phyloP scores from a whole-genome alignment of 345 rosid species.

The Euphorbia tirucalli region DNA sequence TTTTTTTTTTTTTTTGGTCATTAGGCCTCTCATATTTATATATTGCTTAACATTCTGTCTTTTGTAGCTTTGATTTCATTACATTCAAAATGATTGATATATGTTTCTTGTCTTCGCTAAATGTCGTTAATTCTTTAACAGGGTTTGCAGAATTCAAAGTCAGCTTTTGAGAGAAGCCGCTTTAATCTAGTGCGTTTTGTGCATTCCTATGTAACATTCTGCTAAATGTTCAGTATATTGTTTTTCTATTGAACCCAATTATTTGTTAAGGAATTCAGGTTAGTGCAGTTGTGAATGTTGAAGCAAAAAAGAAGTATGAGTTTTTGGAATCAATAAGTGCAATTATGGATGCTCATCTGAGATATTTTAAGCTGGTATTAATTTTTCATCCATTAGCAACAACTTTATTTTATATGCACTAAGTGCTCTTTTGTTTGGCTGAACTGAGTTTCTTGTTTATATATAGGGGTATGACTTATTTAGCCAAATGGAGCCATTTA shows the following conservation, averaged over 20 bases:
- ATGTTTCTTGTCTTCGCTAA: not conserved
- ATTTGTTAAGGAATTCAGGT: slow-evolving; percentile 78
- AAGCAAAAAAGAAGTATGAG: slow-evolving; percentile 83
- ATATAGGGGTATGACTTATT: slow-evolving; percentile 70
- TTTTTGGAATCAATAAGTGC: slow-evolving; percentile 89
- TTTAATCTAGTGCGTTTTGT: slow-evolving; percentile 69
- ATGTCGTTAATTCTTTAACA: slow-evolving; percentile 27
- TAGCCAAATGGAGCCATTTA: slow-evolving; percentile 75
- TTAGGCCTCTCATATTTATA: too few species aligned
- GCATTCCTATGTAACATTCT: slow-evolving; percentile 8
- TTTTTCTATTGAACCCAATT: slow-evolving; percentile 32
- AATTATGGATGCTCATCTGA: slow-evolving; percentile 83
- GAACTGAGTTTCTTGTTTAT: slow-evolving; percentile 27
- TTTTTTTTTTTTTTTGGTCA: too few species aligned
- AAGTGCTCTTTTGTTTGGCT: slow-evolving; percentile 9
- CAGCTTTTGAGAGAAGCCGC: slow-evolving; percentile 82
- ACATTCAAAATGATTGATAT: not conserved
- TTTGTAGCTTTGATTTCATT: not conserved
- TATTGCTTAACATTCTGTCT: not conserved
- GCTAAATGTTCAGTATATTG: not conserved
- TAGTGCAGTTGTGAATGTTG: slow-evolving; percentile 68
- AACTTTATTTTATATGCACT: slow-evolving; percentile 7
- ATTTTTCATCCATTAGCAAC: slow-evolving; percentile 14
- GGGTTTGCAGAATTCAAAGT: slow-evolving; percentile 83
- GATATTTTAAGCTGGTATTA: slow-evolving; percentile 77